Base-by-base conservation (phyloP, 306 rosid genomes). In the Parietaria judaica region DNA sequence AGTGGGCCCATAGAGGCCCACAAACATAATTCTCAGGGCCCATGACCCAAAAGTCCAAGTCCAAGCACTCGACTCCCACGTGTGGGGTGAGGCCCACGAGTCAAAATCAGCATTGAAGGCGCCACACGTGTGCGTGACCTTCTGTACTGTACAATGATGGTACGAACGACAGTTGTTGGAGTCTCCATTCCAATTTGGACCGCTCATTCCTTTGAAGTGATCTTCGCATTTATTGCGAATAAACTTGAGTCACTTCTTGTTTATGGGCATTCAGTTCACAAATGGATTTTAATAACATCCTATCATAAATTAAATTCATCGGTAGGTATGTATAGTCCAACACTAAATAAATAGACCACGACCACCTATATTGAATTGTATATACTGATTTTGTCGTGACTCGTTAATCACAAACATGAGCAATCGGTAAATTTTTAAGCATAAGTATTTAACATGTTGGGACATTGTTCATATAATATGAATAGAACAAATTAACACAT, bases 1-100 rank as follows among this genome's bases (percentile, higher is more conserved):
- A 59, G 51, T 8, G 7, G 9, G 45, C 45, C 9, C 7, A 35
- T 69, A 60, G 7, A 60, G 58, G 68, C 61, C 61, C 31, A 23
- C 31, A 23, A 23, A 23, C 31, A 23, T 23, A 23, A 23, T 2
- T 23, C 31, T 76, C 66, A 71, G 67, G 68, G 79, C 44, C 79
- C 34, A 59, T 62, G 74, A 68, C 71, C 74, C 74, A 44, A 41
- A 74, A 66, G 50, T 60, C 3, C 49, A 69, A 36, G 45, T 66
- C 80, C 63, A 64, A 67, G 57, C 56, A 54, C 70, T 71, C 54
- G 45, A 41, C 74, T 59, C 70, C 76, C 87, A 77, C 92, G 88
- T 79, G 84, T 77, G 45, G 81, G 57, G 63, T 71, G 45, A 77
- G 72, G 70, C 78, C 83, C 84, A 72, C 78, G 66, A 66, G 57